A percentile compares a stretch with the other conserved stretches of the same genome.
Conservation (phyloP, 2,329 filamentous ascomycete genomes). For the Corinectria fuckeliana region DNA sequence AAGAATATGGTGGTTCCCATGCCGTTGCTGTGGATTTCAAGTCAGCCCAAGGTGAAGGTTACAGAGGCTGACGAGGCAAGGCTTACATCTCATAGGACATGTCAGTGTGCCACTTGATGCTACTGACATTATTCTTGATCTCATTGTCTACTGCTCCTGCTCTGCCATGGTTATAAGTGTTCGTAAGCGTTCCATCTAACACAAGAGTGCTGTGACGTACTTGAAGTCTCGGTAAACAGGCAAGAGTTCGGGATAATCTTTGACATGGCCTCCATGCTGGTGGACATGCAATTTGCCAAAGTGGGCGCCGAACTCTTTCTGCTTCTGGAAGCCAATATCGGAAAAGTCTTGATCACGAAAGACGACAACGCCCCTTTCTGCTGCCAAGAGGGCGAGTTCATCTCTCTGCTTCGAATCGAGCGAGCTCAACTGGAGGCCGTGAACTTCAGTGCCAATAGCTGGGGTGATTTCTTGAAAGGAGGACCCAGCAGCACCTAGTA, state of each 20-base stretch:
- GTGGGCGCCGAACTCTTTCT: conserved; percentile 47
- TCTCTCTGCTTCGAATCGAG: conserved; percentile 49
- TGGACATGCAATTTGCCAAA: conserved; percentile 50
- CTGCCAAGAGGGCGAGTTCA: conserved; percentile 50
- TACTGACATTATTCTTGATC: conserved; percentile 30
- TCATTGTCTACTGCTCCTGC: too few species aligned
- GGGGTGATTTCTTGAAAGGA: conserved; percentile 27
- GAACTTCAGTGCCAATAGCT: conserved; percentile 49
- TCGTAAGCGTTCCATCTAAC: too few species aligned
- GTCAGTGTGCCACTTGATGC: conserved; percentile 49
- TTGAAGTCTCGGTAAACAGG: neutral
- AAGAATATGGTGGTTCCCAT: conserved; percentile 46
- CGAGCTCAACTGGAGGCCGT: conserved; percentile 47
- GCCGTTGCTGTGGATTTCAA: too few species aligned
- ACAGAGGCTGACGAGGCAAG: conserved; percentile 41
- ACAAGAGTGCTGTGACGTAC: neutral
- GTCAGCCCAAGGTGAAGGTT: too few species aligned
- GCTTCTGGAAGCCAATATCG: conserved; percentile 46
- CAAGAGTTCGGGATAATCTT: neutral
- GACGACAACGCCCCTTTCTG: conserved; percentile 49
- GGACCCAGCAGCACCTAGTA: conserved; percentile 28
- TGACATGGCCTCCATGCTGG: too few species aligned
- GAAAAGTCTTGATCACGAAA: conserved; percentile 45
- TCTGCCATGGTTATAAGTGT: too few species aligned
- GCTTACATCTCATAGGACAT: conserved; percentile 48